These are phyloP conservation scores for Heterobasidion irregulare DNA, from an alignment of 1,284 basidiomycete genomes.

Conservation along the genomic window DNA sequence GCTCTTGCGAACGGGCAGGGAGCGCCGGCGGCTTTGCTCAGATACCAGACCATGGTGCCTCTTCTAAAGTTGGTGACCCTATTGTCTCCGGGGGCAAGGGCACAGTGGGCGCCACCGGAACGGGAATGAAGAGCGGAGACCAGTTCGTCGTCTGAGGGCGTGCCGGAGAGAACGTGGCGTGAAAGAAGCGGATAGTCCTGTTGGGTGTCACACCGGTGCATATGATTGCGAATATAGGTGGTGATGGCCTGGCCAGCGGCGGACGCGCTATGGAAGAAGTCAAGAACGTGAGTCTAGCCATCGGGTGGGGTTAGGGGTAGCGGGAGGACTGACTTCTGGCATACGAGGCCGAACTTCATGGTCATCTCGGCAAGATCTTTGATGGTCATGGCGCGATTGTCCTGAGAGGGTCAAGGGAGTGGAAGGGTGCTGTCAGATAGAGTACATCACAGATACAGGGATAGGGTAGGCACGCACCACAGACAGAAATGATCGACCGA, in stretches of 20 bases:
- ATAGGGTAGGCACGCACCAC: slow-evolving; percentile 40
- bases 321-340: slow-evolving; percentile 54
- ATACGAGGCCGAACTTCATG: slow-evolving; percentile 52
- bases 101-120: slow-evolving; percentile 54
- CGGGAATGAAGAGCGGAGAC: slow-evolving; percentile 62
- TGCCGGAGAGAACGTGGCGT: slow-evolving; percentile 65
- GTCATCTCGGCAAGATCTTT: slow-evolving; percentile 72
- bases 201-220: slow-evolving; percentile 58
- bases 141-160: slow-evolving; percentile 59
- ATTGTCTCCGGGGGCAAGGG: slow-evolving; percentile 31
- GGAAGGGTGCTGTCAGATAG: slow-evolving; percentile 5
- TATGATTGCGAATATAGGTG: slow-evolving; percentile 66
- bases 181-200: slow-evolving; percentile 66
- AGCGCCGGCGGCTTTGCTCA: slow-evolving; percentile 62
- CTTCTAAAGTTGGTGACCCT: slow-evolving; percentile 67
- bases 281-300: background rate
- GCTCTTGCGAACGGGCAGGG: slow-evolving; percentile 65
- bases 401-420: slow-evolving; percentile 26
- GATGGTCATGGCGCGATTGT: slow-evolving; percentile 76
- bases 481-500: slow-evolving; percentile 62
- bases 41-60: slow-evolving; percentile 73
- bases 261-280: slow-evolving; percentile 39
- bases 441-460: background rate
- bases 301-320: slow-evolving; percentile 3
- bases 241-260: slow-evolving; percentile 74